Base-by-base conservation (phyloP, 305 asterid species). In the Fraxinus xanthoxyloides region DNA sequence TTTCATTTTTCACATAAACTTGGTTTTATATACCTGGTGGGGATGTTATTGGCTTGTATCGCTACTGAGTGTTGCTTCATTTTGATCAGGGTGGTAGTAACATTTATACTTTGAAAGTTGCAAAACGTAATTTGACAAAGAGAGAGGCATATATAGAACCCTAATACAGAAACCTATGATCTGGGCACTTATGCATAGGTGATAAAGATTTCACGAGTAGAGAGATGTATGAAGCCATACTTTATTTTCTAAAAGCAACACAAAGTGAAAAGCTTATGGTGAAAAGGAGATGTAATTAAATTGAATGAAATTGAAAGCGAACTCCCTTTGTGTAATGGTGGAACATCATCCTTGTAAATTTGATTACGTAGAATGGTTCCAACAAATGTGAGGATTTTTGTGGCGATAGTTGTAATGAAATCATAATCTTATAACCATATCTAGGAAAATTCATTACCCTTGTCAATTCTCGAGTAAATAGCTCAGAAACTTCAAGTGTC, bases 401-500 rank as follows among this genome's bases (percentile, higher is more conserved):
- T 36, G 23, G 35, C 56, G 2, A 76, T 26, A 30, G 51, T 21
- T 35, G 12, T 69, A 40, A 75, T 36, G 78, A 24, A 19, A 75
- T 31, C 72, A n/a, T 17, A 21, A 70, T 74, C 24, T 24, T 74
- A 34, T 32, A 30, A 30, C 9, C 36, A 77, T 77, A 84, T 76
- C 72, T 80, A 76, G 82, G 85, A 28, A 79, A 82, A 65, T 59
- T 28, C 72, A 65, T 89, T 94, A 95, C 99, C 95, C 98, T 89
- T 83, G 97, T 88, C 92, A 96, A 84, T 89, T 94, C 99, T 88
- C 98, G 92, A 56, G 91, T 89, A 80, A 94, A 94, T 84, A 96
- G 97, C 90, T 96, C 99, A 31, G 98, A 92, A 85, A 94, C 98
- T 91, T 96, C 99, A 74, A 86, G 91, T 23, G 96, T 85, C 98